A percentile compares a stretch with the other conserved stretches of the same genome.
Conservation (phyloP, 2,329 filamentous ascomycete species). For the Pestalotiopsis sp. region DNA sequence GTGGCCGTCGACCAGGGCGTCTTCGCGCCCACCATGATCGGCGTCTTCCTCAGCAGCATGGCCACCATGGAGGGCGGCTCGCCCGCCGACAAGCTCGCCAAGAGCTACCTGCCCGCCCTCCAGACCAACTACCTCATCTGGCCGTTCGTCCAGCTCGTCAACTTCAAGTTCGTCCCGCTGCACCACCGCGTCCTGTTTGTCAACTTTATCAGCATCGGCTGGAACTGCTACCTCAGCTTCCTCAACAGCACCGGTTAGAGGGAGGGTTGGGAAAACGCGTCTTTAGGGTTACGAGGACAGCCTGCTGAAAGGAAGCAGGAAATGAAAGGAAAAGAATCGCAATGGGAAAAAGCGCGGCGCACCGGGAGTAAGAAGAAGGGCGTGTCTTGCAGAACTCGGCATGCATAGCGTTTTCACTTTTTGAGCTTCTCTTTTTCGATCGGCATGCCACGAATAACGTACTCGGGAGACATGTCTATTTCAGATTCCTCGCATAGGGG, state of each 20-base stretch:
- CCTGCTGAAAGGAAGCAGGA: not conserved
- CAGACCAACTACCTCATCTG: slow-evolving; percentile 85
- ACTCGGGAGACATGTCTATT: not conserved
- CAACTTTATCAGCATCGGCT: slow-evolving; percentile 72
- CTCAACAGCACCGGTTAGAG: slow-evolving; percentile 45
- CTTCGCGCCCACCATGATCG: slow-evolving; percentile 83
- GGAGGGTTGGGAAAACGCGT: not conserved
- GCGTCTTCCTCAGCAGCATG: slow-evolving; percentile 81
- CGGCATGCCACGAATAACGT: not conserved
- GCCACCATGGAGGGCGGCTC: slow-evolving; percentile 71
- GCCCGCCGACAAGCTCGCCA: slow-evolving; percentile 66
- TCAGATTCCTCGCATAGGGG: not conserved
- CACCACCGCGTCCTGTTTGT: slow-evolving; percentile 84
- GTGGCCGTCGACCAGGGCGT: slow-evolving; percentile 79
- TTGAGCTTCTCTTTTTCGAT: not conserved
- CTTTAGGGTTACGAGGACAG: not conserved
- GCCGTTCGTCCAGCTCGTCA: slow-evolving; percentile 81
- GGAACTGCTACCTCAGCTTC: slow-evolving; percentile 66
- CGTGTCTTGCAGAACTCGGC: not conserved
- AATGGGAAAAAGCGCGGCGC: not conserved
- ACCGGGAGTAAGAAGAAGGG: not conserved
- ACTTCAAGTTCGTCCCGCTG: slow-evolving; percentile 85
- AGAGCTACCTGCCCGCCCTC: slow-evolving; percentile 70
- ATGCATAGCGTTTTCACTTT: not conserved
- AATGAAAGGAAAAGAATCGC: not conserved